Conservation (phyloP, 2,329 filamentous ascomycete species). For the Lachnellula arida region DNA sequence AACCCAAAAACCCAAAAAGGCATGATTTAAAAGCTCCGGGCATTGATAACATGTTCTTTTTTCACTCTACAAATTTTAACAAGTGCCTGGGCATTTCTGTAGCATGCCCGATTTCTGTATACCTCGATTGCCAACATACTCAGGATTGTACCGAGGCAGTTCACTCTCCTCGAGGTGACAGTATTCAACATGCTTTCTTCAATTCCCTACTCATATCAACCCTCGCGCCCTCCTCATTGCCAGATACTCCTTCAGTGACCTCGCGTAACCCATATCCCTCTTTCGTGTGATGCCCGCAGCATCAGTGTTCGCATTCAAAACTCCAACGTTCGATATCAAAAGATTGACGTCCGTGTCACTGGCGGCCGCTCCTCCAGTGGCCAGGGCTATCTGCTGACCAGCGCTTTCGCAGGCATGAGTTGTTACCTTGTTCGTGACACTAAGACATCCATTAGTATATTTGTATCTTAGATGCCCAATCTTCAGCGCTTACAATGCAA, state of each 20-base stretch:
- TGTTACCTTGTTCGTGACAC: constrained; percentile 22
- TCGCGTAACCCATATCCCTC: constrained; percentile 3
- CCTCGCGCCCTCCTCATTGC: neutral
- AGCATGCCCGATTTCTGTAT: no score
- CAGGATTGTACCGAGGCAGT: no score
- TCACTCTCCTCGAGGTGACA: no score
- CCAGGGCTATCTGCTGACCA: constrained; percentile 16
- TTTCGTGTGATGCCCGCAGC: constrained; percentile 17
- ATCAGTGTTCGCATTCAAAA: constrained; percentile 22
- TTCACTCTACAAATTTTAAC: no score
- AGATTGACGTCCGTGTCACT: constrained; percentile 20
- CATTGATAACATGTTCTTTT: no score
- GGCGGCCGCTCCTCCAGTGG: constrained; percentile 1
- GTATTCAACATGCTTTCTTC: no score
- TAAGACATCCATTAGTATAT: neutral
- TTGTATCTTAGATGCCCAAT: neutral
- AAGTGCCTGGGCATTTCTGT: no score
- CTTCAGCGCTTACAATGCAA: constrained; percentile 16
- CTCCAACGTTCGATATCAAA: constrained; percentile 24
- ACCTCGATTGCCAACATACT: no score
- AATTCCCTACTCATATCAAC: neutral
- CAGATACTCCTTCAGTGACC: neutral
- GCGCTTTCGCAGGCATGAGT: constrained; percentile 20
- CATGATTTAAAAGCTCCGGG: no score
- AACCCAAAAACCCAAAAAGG: neutral